These are phyloP conservation scores for Trichoderma sp. DNA, from an alignment of 2,329 filamentous ascomycete species.

Conservation along the genomic window DNA sequence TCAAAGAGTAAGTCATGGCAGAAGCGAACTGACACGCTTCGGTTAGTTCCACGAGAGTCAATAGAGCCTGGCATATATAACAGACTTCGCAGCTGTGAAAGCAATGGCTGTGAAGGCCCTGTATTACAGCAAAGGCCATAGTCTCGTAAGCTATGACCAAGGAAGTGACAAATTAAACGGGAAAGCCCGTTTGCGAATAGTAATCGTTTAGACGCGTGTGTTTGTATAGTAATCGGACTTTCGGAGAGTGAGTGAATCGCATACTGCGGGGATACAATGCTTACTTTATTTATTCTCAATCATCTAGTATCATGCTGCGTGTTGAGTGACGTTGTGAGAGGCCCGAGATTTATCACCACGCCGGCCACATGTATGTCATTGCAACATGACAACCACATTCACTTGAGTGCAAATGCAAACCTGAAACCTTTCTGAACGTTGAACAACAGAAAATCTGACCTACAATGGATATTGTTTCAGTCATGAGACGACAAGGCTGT, in stretches of 20 bases:
- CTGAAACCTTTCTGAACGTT: neutral
- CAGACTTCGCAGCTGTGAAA: too few relatives aligned
- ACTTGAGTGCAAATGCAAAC: neutral
- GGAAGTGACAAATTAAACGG: neutral
- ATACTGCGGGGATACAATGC: neutral
- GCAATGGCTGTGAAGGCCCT: too few relatives aligned
- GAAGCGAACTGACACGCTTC: too few relatives aligned
- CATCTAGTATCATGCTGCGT: neutral
- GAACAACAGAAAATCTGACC: neutral
- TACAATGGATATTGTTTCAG: neutral
- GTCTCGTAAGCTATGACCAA: neutral
- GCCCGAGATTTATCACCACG: neutral
- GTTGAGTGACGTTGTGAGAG: neutral
- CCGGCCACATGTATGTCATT: neutral
- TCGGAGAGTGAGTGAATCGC: neutral
- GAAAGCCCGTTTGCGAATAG: neutral
- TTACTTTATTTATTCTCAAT: neutral
- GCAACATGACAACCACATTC: neutral
- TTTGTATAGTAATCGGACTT: neutral
- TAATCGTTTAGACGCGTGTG: neutral
- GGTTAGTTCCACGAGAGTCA: too few relatives aligned
- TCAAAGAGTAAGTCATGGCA: too few relatives aligned
- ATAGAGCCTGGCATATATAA: too few relatives aligned
- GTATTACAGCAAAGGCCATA: too few relatives aligned
- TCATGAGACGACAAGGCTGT: neutral